Percentiles rank a stretch among this genome's conserved stretches.
Conservation (phyloP, 2,329 filamentous ascomycete genomes). For the Colletotrichum kahawae region DNA sequence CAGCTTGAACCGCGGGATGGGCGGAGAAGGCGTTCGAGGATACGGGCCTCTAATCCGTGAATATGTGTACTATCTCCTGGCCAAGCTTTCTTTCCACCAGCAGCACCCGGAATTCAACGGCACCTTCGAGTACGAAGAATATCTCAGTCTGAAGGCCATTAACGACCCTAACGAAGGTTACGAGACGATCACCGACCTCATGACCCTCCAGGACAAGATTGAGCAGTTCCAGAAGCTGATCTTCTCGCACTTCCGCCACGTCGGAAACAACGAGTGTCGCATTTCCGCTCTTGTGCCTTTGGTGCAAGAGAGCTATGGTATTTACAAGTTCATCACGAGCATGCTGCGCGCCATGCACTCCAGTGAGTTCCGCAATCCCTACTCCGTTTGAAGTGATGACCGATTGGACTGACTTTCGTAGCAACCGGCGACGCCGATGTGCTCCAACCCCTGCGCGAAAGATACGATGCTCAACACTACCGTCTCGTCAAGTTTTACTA, state of each 20-base stretch:
- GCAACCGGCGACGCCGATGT: slow-evolving; percentile 94
- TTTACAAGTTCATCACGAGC: slow-evolving; percentile 99
- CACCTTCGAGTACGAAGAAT: slow-evolving; percentile 98
- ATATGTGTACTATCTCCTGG: slow-evolving; percentile 94
- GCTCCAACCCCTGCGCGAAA: slow-evolving; percentile 81
- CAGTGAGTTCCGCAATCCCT: slow-evolving; percentile 59
- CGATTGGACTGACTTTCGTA: slow-evolving; percentile 37
- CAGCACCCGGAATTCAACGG: slow-evolving; percentile 98
- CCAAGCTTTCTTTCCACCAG: slow-evolving; percentile 95
- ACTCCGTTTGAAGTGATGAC: slow-evolving; percentile 2
- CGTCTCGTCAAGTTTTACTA: slow-evolving; percentile 98
- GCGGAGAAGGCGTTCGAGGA: slow-evolving; percentile 83
- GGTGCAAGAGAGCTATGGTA: slow-evolving; percentile 97
- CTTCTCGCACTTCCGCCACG: slow-evolving; percentile 92
- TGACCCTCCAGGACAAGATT: slow-evolving; percentile 97
- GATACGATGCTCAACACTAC: slow-evolving; percentile 96
- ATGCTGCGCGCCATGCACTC: slow-evolving; percentile 99
- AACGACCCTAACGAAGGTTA: slow-evolving; percentile 98
- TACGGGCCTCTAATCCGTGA: slow-evolving; percentile 94
- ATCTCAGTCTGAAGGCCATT: slow-evolving; percentile 96
- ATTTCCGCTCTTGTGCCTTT: slow-evolving; percentile 93
- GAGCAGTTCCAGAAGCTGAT: slow-evolving; percentile 98
- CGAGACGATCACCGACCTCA: slow-evolving; percentile 95
- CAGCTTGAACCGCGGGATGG: slow-evolving; percentile 82
- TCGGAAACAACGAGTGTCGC: slow-evolving; percentile 93